Base-by-base conservation (phyloP, 2,329 filamentous ascomycete genomes). In the Tolypocladium tundrense region DNA sequence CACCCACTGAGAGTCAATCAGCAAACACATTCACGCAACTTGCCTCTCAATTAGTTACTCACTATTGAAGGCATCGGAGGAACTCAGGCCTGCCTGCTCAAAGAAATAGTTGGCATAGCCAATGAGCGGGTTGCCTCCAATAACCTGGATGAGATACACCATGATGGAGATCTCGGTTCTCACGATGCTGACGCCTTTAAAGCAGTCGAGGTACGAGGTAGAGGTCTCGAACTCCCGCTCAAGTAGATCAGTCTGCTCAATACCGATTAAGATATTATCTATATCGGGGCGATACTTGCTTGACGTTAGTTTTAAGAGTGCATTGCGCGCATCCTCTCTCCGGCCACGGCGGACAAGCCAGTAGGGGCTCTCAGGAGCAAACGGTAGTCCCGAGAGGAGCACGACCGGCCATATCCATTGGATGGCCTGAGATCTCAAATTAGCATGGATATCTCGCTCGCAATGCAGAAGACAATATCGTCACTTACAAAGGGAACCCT, bases 101-200 rank as follows among this genome's bases (percentile, higher is more conserved):
- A 72, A 72, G 53, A 72, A 73, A 58, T 70, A 73, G 42, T 64
- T 86, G 1, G 81, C 84, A 61, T 86, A 88, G 58, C 82, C 81
- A 53, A 85, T 83, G 61, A 88, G 80, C 16, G 84, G 83, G 61
- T 84, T 83, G 31, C 85, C 84, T 55, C 79, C 82, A 2, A 87
- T 72, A 24, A 86, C 85, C 65, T 88, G 85, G 3, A 84, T 84
- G 4, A 81, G 79, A 74, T 85, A 88, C 8, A 85, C 82, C 67
- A 85, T 84, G 60, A 76, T 74, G 4, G 79, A 76, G 40, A 83
- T 81, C 64, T 83, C 80, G 0, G 80, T 83, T 24, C 80, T 76
- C n/a, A 79, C 73, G 21, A 75, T 65, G 59, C 80, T 79, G 43
- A 73, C 70, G 1, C 76, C 77, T 50, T 69, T 75, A 63, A 83